phyloP scores from a whole-genome alignment of 1,284 basidiomycete species.

The Lentinula novae-zelandiae region DNA sequence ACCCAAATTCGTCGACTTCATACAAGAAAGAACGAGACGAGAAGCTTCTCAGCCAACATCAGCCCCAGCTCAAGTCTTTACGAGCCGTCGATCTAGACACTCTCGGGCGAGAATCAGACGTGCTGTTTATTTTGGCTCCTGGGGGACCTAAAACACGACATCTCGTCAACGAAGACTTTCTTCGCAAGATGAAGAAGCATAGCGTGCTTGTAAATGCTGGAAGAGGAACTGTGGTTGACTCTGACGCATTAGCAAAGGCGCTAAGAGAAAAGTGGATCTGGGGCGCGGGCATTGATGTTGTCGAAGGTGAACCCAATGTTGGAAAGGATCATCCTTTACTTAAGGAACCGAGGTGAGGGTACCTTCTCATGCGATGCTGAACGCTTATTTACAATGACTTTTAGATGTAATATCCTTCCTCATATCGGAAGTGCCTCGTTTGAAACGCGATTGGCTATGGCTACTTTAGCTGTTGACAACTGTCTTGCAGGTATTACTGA shows the following conservation, averaged over 20 bases:
- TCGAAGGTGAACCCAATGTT: constrained; percentile 89
- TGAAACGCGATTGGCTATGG: constrained; percentile 85
- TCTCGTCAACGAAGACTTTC: constrained; percentile 68
- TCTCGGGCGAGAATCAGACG: constrained; percentile 73
- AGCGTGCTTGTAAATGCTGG: constrained; percentile 80
- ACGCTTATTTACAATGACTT: constrained; percentile 3
- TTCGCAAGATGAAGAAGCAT: constrained; percentile 82
- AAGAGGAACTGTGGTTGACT: constrained; percentile 84
- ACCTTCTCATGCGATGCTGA: neutral
- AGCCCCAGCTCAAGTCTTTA: constrained; percentile 42
- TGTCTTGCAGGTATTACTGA: constrained; percentile 46
- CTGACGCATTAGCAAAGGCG: constrained; percentile 81
- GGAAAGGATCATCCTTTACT: constrained; percentile 75
- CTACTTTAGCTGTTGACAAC: constrained; percentile 66
- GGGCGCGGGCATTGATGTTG: constrained; percentile 91
- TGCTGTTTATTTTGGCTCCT: constrained; percentile 82
- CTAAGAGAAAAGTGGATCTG: constrained; percentile 77
- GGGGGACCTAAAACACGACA: constrained; percentile 73
- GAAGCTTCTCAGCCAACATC: constrained; percentile 40
- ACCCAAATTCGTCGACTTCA: constrained; percentile 45
- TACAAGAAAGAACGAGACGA: constrained; percentile 46
- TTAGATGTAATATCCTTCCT: constrained; percentile 77
- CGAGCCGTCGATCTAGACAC: constrained; percentile 59
- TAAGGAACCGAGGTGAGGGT: constrained; percentile 61
- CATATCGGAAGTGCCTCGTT: constrained; percentile 90